Evolutionary conservation across 2,329 filamentous ascomycete genomes (phyloP), one percentile per base, ranked within the genome.

Genomic region (Metarhizium anisopliae): DNA sequence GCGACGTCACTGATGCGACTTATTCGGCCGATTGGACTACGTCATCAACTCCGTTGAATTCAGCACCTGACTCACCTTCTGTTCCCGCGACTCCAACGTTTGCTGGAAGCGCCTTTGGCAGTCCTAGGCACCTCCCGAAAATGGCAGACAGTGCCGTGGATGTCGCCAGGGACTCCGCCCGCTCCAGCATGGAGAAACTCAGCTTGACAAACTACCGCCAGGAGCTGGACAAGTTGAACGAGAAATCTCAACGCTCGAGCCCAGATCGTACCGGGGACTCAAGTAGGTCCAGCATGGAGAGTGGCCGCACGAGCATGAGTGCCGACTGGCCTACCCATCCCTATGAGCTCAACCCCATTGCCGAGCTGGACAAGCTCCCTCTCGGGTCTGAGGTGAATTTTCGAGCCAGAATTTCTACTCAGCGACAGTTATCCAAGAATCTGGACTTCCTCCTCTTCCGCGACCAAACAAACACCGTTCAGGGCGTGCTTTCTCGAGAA

Each of bases 361-460:
- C 66, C 18, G 65, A 73, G 63, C 66, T 73, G 50, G 70, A 72
- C 56, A 54, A 57, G 42, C 60, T 73, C 14, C 70, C 71, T 14
- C 55, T 72, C 11, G 72, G 71, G 47, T 70, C 69, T 18, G 68
- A 72, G 51, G 70, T 75, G 51, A 73, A 69, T 53, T 74, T 75
- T 58, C 67, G 73, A 55, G 73, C 72, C 42, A 69, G 72, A 50
- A 72, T 73, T 45, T 65, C 72, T 59, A 89, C 91, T 56, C 79
- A 94, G 57, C 84, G 92, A 50, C 86, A 87, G 63, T 81, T 96
- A 74, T 93, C 90, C 67, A 81, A 89, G 63, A 86, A 88, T 62
- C 77, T 96, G 38, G 89, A 90, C 64, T 96, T 96, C 70, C 75
- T 96, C 47, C 81, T 95, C 57, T 87, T 96, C 66, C 86, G 92